Percentiles rank a stretch among this genome's conserved stretches.
Evolutionary conservation across 1,284 basidiomycete species (phyloP).

Genomic region (Sphaerobolus stellatus): DNA sequence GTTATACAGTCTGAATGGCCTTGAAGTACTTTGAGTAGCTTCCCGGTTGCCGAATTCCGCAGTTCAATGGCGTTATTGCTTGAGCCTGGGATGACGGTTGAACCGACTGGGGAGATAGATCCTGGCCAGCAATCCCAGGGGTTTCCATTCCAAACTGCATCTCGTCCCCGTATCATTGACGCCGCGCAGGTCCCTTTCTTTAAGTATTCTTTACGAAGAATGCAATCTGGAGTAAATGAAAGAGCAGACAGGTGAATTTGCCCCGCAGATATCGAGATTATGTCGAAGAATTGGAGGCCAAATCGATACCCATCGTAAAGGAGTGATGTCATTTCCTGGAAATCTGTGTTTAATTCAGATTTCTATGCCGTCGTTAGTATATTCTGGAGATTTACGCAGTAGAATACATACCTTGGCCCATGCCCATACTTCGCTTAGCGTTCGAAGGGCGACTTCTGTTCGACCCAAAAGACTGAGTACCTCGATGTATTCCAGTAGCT

Average conservation of each 20-base stretch:
- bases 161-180: too few species aligned
- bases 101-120: too few species aligned
- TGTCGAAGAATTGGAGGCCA: background rate
- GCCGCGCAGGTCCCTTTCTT: background rate
- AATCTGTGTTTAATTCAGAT: too few species aligned
- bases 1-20: background rate
- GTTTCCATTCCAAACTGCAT: too few species aligned
- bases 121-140: too few species aligned
- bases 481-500: too few species aligned
- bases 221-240: background rate
- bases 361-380: too few species aligned
- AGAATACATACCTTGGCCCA: slow-evolving; percentile 1
- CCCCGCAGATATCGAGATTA: background rate
- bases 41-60: too few species aligned
- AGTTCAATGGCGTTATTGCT: too few species aligned
- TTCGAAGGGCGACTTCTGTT: background rate
- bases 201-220: background rate
- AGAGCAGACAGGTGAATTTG: background rate
- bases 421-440: background rate
- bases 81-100: too few species aligned
- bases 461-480: background rate
- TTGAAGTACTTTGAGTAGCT: background rate
- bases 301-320: background rate
- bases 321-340: background rate
- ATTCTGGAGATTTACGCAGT: too few species aligned